Evolutionary conservation across 495 filamentous ascomycete genomes (phyloP).

Genomic region (Aspergillus funiculosus): DNA sequence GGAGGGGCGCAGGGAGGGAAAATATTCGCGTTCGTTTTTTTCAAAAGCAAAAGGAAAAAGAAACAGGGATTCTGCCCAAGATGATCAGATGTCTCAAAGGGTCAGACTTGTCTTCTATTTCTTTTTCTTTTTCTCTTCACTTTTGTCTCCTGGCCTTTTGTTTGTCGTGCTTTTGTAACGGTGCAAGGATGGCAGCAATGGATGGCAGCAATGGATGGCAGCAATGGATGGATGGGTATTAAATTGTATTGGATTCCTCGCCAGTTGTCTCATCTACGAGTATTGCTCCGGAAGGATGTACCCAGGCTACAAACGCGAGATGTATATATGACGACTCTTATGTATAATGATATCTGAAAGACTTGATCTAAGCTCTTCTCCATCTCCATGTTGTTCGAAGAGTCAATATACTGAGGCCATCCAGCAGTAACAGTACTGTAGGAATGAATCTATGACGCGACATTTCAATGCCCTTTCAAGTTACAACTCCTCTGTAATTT

Average conservation of each 20-base stretch:
- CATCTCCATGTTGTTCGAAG: too few species aligned
- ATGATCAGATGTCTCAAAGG: slow-evolving; percentile 2
- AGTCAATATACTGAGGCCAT: too few species aligned
- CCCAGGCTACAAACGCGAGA: too few species aligned
- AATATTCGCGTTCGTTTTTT: neutral
- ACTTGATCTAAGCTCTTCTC: too few species aligned
- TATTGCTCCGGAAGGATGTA: too few species aligned
- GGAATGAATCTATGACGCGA: too few species aligned
- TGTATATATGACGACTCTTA: too few species aligned
- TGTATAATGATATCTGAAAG: too few species aligned
- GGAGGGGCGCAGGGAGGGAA: slow-evolving; percentile 3
- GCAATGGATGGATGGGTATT: too few species aligned
- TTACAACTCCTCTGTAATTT: too few species aligned
- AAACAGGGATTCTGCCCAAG: neutral
- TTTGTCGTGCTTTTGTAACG: neutral
- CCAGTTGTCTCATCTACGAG: neutral
- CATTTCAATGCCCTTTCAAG: too few species aligned
- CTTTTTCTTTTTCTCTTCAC: slow-evolving; percentile 3
- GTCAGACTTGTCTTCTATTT: slow-evolving; percentile 1
- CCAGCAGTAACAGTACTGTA: too few species aligned
- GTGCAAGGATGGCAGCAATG: neutral
- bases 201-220: neutral
- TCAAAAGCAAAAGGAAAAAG: neutral
- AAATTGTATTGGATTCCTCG: slow-evolving; percentile 2
- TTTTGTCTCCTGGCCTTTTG: slow-evolving; percentile 4